These are phyloP conservation scores for Dichotomopilus funicola DNA, from an alignment of 2,329 filamentous ascomycete genomes.

Conservation along the genomic window DNA sequence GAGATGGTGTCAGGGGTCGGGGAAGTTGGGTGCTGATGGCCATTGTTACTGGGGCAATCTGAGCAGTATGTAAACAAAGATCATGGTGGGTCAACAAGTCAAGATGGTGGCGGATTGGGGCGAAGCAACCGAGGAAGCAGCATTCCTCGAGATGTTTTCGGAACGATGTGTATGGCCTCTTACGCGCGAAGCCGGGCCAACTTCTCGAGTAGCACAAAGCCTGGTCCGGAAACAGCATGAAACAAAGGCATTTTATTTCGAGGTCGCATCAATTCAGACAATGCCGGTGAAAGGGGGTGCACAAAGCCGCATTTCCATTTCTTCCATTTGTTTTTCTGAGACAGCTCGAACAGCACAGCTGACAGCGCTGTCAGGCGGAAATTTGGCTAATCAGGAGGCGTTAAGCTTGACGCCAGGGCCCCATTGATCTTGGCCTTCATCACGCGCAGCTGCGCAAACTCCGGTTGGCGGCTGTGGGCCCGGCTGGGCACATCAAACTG, in stretches of 20 bases:
- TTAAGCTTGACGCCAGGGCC: too few species aligned
- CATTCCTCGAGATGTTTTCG: neutral
- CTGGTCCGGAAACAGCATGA: conserved; percentile 13
- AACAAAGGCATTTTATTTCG: conserved; percentile 18
- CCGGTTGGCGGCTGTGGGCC: conserved; percentile 7
- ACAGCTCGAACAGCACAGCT: too few species aligned
- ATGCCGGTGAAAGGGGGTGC: conserved; percentile 4
- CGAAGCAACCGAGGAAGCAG: neutral
- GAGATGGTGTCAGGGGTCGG: too few species aligned
- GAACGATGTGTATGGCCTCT: neutral
- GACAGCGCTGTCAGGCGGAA: too few species aligned
- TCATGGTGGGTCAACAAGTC: neutral
- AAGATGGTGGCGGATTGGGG: neutral
- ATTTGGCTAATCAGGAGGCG: too few species aligned
- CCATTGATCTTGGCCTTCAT: too few species aligned
- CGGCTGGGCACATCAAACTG: conserved; percentile 11
- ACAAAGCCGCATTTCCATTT: too few species aligned
- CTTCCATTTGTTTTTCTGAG: too few species aligned
- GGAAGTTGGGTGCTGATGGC: neutral
- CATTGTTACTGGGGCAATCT: conserved; percentile 7
- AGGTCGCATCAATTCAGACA: conserved; percentile 15
- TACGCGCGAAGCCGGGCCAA: neutral
- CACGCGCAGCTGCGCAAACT: neutral
- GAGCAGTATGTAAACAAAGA: conserved; percentile 4
- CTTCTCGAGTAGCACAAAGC: neutral